A percentile compares a stretch with the other conserved stretches of the same genome.
phyloP scores from a whole-genome alignment of 2,329 filamentous ascomycete species.

The Ustilaginoidea virens region DNA sequence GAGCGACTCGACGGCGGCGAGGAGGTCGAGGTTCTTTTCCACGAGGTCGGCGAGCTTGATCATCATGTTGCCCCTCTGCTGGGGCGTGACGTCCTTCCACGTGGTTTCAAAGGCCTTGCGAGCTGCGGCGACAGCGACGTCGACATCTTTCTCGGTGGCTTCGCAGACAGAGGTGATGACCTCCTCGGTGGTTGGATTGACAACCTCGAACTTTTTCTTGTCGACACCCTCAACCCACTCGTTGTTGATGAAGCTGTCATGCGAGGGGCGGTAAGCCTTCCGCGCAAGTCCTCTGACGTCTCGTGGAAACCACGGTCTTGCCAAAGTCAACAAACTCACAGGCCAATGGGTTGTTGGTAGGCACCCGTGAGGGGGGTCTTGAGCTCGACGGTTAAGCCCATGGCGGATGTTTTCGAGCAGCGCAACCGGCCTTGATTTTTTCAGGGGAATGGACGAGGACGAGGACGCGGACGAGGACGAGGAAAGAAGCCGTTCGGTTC shows the following conservation, averaged over 20 bases:
- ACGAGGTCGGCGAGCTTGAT: slow-evolving; percentile 65
- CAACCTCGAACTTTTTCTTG: slow-evolving; percentile 81
- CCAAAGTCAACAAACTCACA: no score
- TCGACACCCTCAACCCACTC: slow-evolving; percentile 69
- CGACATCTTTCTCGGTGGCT: slow-evolving; percentile 75
- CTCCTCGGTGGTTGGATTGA: slow-evolving; percentile 77
- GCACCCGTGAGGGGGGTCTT: slow-evolving; percentile 50
- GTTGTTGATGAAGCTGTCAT: slow-evolving; percentile 91
- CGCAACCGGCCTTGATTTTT: no score
- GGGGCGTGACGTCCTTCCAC: slow-evolving; percentile 55
- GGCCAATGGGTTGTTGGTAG: slow-evolving; percentile 44
- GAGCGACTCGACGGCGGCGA: slow-evolving; percentile 72
- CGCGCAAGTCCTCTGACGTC: no score
- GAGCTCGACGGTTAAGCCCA: slow-evolving; percentile 42
- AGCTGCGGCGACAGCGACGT: slow-evolving; percentile 68
- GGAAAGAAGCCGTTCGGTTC: no score
- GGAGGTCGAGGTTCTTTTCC: slow-evolving; percentile 60
- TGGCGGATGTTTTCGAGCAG: slow-evolving; percentile 11
- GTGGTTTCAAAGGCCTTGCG: slow-evolving; percentile 68
- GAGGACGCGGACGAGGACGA: no score
- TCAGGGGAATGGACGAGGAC: no score
- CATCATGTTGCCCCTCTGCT: slow-evolving; percentile 53
- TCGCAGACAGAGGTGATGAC: slow-evolving; percentile 72
- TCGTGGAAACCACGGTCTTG: no score
- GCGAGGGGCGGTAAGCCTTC: no score